These are phyloP conservation scores for Septoria petroselini DNA, from an alignment of 2,329 filamentous ascomycete genomes.

Conservation along the genomic window DNA sequence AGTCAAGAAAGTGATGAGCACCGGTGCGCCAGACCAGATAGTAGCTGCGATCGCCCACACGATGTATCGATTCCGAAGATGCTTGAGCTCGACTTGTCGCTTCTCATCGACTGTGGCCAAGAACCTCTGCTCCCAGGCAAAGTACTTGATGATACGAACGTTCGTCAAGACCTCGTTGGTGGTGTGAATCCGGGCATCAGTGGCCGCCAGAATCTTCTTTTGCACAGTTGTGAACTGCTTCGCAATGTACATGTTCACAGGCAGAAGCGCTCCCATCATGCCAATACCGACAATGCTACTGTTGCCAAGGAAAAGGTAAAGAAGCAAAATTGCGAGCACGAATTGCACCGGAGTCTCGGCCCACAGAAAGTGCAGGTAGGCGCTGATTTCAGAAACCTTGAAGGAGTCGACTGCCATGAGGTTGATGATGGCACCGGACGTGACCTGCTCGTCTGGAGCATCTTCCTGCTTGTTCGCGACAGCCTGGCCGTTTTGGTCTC, in stretches of 20 bases:
- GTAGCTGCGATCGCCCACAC: constrained; percentile 90
- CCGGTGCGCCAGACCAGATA: constrained; percentile 92
- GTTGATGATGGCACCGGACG: constrained; percentile 97
- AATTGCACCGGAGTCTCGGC: constrained; percentile 88
- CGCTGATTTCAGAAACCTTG: constrained; percentile 92
- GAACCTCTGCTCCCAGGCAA: constrained; percentile 95
- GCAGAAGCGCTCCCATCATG: constrained; percentile 84
- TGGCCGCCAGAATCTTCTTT: constrained; percentile 86
- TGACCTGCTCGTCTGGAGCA: constrained; percentile 61
- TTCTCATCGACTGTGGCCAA: constrained; percentile 85
- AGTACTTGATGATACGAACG: constrained; percentile 98
- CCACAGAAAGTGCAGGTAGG: constrained; percentile 94
- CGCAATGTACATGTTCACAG: constrained; percentile 85
- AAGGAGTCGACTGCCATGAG: constrained; percentile 99
- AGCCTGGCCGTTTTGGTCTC: constrained; percentile 38
- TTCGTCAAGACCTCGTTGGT: constrained; percentile 97
- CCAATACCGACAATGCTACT: constrained; percentile 91
- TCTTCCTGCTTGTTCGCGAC: constrained; percentile 32
- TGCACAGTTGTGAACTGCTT: constrained; percentile 81
- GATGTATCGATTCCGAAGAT: constrained; percentile 78
- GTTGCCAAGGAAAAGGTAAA: constrained; percentile 86
- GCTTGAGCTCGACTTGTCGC: constrained; percentile 70
- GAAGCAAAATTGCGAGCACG: constrained; percentile 70
- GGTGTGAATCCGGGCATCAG: constrained; percentile 90
- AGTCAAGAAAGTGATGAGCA: constrained; percentile 93